Conservation (phyloP, 2,329 filamentous ascomycete genomes). For the Biscogniauxia sp. region DNA sequence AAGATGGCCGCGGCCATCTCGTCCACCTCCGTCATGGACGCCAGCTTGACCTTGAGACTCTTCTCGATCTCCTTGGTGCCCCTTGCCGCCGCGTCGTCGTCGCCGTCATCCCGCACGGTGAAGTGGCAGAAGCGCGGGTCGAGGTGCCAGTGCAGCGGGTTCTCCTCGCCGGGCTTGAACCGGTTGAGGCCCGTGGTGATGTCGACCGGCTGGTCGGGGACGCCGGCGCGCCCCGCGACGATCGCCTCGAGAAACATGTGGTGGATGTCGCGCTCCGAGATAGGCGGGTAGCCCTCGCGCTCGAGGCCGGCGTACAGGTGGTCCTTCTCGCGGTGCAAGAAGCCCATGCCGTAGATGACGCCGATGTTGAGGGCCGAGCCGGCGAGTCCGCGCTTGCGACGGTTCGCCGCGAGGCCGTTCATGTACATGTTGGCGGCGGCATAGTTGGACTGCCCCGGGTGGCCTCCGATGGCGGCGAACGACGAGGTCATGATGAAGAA, state of each 20-base stretch:
- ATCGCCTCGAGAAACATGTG: conserved; percentile 53
- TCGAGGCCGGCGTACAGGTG: conserved; percentile 40
- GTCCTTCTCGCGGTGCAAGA: conserved; percentile 41
- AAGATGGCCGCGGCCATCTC: conserved; percentile 28
- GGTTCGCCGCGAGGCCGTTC: conserved; percentile 40
- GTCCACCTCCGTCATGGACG: conserved; percentile 15
- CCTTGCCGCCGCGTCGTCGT: conserved; percentile 6
- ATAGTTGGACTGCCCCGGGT: conserved; percentile 44
- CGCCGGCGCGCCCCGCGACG: conserved; percentile 36
- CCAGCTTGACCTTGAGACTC: conserved; percentile 31
- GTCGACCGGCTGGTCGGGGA: conserved; percentile 26
- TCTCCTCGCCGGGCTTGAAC: conserved; percentile 30
- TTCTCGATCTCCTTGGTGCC: conserved; percentile 6
- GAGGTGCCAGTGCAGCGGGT: conserved; percentile 40
- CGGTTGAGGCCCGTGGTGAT: conserved; percentile 42
- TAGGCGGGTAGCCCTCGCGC: conserved; percentile 44
- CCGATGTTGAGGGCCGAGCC: conserved; percentile 45
- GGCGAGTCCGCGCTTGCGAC: conserved; percentile 35
- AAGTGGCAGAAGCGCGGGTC: conserved; percentile 45
- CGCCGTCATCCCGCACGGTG: conserved; percentile 21
- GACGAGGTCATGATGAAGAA: conserved; percentile 49
- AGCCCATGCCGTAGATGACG: conserved; percentile 44
- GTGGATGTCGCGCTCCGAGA: conserved; percentile 51
- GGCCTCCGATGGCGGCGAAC: conserved; percentile 43
- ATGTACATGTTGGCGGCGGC: conserved; percentile 47